Percentiles rank a stretch among this genome's conserved stretches.
phyloP scores from a whole-genome alignment of 1,139 yeast species.

The Candida pseudoviswanathii region DNA sequence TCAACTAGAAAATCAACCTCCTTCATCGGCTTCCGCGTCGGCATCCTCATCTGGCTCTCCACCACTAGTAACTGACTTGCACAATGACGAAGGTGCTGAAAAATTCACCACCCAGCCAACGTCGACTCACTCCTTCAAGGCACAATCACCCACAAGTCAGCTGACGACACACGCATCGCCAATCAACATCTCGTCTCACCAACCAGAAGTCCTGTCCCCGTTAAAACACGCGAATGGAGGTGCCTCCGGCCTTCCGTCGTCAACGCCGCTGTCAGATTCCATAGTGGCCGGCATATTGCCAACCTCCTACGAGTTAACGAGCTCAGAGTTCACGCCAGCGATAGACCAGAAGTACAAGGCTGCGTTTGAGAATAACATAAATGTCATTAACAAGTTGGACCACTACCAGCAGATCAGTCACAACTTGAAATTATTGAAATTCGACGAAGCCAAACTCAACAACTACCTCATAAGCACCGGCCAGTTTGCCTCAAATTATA shows the following conservation, averaged over 20 bases:
- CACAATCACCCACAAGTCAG: not conserved
- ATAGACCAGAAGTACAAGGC: constrained; percentile 16
- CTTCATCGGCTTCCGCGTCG: constrained; percentile 1
- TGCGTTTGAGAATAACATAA: constrained; percentile 29
- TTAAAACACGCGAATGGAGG: constrained; percentile 2
- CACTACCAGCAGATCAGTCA: constrained; percentile 27
- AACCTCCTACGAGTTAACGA: not conserved
- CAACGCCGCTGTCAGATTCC: constrained; percentile 4
- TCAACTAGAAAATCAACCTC: constrained; percentile 3
- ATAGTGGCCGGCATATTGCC: constrained; percentile 14
- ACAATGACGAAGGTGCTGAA: not conserved
- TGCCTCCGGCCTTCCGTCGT: not conserved
- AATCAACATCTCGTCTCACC: not conserved
- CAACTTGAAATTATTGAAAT: constrained; percentile 28
- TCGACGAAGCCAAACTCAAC: constrained; percentile 30
- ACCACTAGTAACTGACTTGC: not conserved
- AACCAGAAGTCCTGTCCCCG: not conserved
- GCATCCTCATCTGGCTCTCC: not conserved
- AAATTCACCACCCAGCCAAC: not conserved
- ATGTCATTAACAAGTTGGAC: constrained; percentile 33
- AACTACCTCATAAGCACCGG: constrained; percentile 27
- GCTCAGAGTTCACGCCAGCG: constrained; percentile 3
- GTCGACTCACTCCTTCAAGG: not conserved
- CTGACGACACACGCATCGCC: not conserved
- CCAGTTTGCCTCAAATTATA: constrained; percentile 33